These are phyloP conservation scores for Graphilbum fragrans DNA, from an alignment of 2,329 filamentous ascomycete species.

Conservation along the genomic window DNA sequence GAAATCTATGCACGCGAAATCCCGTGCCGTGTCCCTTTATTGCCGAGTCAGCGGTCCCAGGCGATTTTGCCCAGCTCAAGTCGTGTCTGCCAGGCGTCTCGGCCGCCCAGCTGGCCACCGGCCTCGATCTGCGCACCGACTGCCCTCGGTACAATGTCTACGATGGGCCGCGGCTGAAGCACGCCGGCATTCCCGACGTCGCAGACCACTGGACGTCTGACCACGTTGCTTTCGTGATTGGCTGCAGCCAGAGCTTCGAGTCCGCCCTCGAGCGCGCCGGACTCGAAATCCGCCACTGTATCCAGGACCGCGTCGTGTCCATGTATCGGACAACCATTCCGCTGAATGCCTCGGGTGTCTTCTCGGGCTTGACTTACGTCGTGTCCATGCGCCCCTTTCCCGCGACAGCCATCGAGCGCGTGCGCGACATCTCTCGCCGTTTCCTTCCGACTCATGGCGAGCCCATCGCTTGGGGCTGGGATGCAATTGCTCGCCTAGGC, in stretches of 20 bases:
- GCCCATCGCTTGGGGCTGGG: constrained; percentile 23
- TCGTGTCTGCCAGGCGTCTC: constrained; percentile 8
- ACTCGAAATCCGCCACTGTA: constrained; percentile 37
- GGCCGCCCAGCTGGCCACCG: constrained; percentile 11
- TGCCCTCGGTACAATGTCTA: constrained; percentile 48
- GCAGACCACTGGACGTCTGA: constrained; percentile 39
- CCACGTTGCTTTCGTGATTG: constrained; percentile 51
- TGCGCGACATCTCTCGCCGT: constrained; percentile 40
- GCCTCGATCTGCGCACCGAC: constrained; percentile 45
- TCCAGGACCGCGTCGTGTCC: constrained; percentile 36
- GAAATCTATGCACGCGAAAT: constrained; percentile 44
- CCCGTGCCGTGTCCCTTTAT: constrained; percentile 50
- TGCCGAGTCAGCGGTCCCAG: constrained; percentile 32
- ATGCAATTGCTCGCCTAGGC: constrained; percentile 25
- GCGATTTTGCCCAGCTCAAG: constrained; percentile 19
- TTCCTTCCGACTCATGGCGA: constrained; percentile 50
- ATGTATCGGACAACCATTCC: constrained; percentile 50
- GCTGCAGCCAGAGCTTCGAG: constrained; percentile 54
- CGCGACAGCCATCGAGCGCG: constrained; percentile 31
- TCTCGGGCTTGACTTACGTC: constrained; percentile 40
- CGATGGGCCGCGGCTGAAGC: constrained; percentile 27
- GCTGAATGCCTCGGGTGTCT: constrained; percentile 45
- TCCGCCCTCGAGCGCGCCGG: constrained; percentile 37
- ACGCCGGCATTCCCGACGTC: constrained; percentile 34
- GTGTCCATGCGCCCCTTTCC: constrained; percentile 53